A percentile compares a stretch with the other conserved stretches of the same genome.
These are phyloP conservation scores for Plicaturopsis crispa DNA, from an alignment of 768 basidiomycete species.

Conservation along the genomic window DNA sequence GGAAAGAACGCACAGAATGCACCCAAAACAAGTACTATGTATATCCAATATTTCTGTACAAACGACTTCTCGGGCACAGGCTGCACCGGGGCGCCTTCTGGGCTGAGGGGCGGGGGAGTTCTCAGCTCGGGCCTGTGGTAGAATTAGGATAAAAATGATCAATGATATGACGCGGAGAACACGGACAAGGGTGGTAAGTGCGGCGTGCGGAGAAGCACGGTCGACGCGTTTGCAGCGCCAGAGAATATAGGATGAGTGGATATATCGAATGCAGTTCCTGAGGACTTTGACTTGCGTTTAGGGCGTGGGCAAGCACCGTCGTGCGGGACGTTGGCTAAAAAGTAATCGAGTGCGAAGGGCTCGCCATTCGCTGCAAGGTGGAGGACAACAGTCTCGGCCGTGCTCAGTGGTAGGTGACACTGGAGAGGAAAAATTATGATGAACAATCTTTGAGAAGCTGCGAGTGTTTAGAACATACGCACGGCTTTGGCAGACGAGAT, in stretches of 20 bases:
- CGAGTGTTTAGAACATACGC: too few relatives aligned
- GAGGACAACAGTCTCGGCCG: constrained; percentile 31
- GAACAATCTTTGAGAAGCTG: too few relatives aligned
- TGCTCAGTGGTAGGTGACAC: constrained; percentile 35
- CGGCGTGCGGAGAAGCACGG: too few relatives aligned
- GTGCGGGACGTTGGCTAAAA: constrained; percentile 33
- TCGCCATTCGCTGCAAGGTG: constrained; percentile 27
- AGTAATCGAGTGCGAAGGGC: constrained; percentile 40
- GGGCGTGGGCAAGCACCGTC: constrained; percentile 35
- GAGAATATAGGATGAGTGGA: too few relatives aligned
- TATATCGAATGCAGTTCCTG: too few relatives aligned
- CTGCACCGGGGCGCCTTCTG: constrained; percentile 34
- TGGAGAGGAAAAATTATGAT: constrained; percentile 16
- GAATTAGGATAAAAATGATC: too few relatives aligned
- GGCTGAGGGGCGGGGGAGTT: constrained; percentile 10
- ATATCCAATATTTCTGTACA: constrained; percentile 61
- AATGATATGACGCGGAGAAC: too few relatives aligned
- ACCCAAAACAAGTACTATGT: constrained; percentile 34
- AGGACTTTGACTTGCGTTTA: too few relatives aligned
- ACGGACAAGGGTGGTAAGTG: too few relatives aligned
- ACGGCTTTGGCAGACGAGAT: constrained; percentile 16
- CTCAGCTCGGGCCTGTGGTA: too few relatives aligned
- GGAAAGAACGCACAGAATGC: constrained; percentile 37
- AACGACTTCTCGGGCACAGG: constrained; percentile 46
- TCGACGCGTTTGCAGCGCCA: too few relatives aligned